A percentile compares a stretch with the other conserved stretches of the same genome.
Evolutionary conservation across 2,329 filamentous ascomycete genomes (phyloP).

Genomic region (Fusarium metavorans): DNA sequence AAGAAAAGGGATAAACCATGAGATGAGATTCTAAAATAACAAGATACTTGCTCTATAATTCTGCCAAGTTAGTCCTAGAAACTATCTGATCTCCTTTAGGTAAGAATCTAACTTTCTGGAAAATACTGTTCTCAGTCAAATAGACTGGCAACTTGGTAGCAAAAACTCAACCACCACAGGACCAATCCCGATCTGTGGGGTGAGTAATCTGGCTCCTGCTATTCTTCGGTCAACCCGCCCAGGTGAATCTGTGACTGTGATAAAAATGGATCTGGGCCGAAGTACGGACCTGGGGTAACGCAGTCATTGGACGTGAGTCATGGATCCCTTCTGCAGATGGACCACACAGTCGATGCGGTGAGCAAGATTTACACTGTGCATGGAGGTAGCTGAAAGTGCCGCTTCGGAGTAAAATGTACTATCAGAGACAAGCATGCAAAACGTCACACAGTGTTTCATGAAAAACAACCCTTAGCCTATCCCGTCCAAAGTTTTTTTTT

Average conservation of each 20-base stretch:
- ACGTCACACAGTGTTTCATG: background rate
- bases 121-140: background rate
- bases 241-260: background rate
- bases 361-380: background rate
- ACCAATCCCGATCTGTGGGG: background rate
- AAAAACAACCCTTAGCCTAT: background rate
- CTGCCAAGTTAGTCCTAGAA: background rate
- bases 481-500: background rate
- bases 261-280: background rate
- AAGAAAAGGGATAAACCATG: background rate
- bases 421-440: background rate
- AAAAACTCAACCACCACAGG: background rate
- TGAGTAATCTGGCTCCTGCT: background rate
- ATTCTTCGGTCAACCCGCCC: background rate
- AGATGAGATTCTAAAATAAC: background rate
- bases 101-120: background rate
- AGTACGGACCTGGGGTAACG: background rate
- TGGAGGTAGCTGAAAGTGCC: background rate
- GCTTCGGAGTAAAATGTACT: accelerated
- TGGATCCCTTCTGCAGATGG: background rate
- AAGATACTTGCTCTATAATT: too few species aligned
- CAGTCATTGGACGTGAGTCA: background rate
- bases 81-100: background rate
- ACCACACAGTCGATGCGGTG: background rate
- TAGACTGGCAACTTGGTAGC: background rate